Percentiles rank a stretch among this genome's conserved stretches.
phyloP scores from a whole-genome alignment of 805 yeast species.

The Starmerella ratchasimensis region DNA sequence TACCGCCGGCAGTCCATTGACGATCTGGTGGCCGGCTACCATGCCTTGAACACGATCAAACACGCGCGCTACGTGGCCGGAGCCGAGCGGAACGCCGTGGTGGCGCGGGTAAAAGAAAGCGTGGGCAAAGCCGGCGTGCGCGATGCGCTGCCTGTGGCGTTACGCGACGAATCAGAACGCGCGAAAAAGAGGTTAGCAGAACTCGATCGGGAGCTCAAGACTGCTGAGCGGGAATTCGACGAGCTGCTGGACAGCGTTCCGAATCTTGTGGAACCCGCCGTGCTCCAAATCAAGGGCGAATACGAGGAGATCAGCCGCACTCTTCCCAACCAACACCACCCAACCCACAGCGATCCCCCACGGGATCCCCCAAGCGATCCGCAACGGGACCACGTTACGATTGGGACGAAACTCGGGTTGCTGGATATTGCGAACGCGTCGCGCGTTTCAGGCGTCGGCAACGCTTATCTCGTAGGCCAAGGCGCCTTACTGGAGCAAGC shows the following conservation, averaged over 20 bases:
- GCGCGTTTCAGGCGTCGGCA: conserved; percentile 51
- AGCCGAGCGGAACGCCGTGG: conserved; percentile 16
- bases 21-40: conserved; percentile 21
- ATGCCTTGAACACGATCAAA: conserved; percentile 14
- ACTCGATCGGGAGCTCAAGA: conserved; percentile 17
- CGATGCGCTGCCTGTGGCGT: conserved; percentile 15
- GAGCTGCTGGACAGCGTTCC: conserved; percentile 24
- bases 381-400: conserved; percentile 45
- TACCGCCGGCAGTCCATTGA: conserved; percentile 12
- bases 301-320: conserved; percentile 17
- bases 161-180: conserved; percentile 6
- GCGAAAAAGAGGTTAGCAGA: conserved; percentile 3
- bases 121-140: conserved; percentile 10
- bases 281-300: conserved; percentile 14
- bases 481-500: conserved; percentile 89
- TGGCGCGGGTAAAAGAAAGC: conserved; percentile 8
- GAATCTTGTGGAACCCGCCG: conserved; percentile 22
- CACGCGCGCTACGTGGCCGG: conserved; percentile 14
- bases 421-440: conserved; percentile 64
- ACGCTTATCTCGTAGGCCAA: conserved; percentile 63
- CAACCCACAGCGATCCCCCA: background rate
- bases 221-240: conserved; percentile 11
- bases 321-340: background rate
- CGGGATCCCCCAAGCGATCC: background rate
- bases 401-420: conserved; percentile 54